Conservation (phyloP, 768 basidiomycete species). For the Suillus fuscotomentosus region DNA sequence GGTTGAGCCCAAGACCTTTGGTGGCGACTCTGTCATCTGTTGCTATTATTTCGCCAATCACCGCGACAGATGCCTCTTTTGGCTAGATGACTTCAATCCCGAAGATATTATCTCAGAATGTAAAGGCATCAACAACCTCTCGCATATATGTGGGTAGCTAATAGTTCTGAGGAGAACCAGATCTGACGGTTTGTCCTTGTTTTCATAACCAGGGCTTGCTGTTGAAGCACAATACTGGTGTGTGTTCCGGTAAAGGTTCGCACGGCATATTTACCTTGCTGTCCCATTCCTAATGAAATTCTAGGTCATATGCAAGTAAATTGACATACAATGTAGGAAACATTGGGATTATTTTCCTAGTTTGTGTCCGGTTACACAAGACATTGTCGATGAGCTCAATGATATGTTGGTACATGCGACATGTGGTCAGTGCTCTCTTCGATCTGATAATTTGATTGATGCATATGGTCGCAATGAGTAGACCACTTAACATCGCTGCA, state of each 20-base stretch:
- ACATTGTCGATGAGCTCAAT: conserved; percentile 24
- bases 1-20: conserved; percentile 36
- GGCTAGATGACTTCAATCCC: conserved; percentile 44
- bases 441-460: background rate
- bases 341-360: conserved; percentile 35
- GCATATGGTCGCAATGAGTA: conserved; percentile 1
- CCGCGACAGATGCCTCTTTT: conserved; percentile 47
- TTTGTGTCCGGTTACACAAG: conserved; percentile 23
- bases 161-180: background rate
- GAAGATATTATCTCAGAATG: conserved; percentile 28
- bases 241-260: conserved; percentile 11
- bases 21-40: conserved; percentile 19
- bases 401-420: conserved; percentile 26
- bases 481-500: conserved; percentile 28
- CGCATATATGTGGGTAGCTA: conserved; percentile 23
- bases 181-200: background rate
- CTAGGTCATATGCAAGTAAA: background rate
- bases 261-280: background rate
- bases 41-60: conserved; percentile 58
- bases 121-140: conserved; percentile 13
- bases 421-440: conserved; percentile 17
- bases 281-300: background rate
- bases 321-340: conserved; percentile 22
- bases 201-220: conserved; percentile 25
- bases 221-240: conserved; percentile 39